phyloP scores from a whole-genome alignment of 495 filamentous ascomycete genomes.

The Penicillium salamii region DNA sequence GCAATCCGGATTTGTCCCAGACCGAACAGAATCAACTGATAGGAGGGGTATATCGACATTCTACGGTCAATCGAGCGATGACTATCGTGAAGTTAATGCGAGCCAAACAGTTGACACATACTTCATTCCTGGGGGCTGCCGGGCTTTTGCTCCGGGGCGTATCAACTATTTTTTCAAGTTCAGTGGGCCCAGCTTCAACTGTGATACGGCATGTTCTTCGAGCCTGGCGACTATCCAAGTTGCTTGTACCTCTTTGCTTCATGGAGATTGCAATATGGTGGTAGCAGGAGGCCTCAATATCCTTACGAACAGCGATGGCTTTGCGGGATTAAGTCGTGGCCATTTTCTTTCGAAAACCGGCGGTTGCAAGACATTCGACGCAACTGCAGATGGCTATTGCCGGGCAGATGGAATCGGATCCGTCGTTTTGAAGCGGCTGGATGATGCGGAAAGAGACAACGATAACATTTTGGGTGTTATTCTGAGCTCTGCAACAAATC shows the following conservation, averaged over 20 bases:
- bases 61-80: constrained; percentile 24
- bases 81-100: constrained; percentile 12
- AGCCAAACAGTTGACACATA: constrained; percentile 25
- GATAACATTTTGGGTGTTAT: constrained; percentile 46
- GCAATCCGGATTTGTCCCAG: constrained; percentile 23
- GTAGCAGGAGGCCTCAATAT: constrained; percentile 68
- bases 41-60: constrained; percentile 28
- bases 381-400: constrained; percentile 69
- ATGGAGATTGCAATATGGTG: constrained; percentile 67
- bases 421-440: constrained; percentile 43
- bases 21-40: constrained; percentile 20
- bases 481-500: constrained; percentile 35
- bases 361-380: constrained; percentile 67
- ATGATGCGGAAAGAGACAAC: constrained; percentile 47
- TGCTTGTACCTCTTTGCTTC: constrained; percentile 65
- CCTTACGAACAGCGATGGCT: constrained; percentile 69
- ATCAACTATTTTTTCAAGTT: constrained; percentile 30
- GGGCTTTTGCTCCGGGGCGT: constrained; percentile 23
- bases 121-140: constrained; percentile 21
- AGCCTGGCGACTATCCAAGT: constrained; percentile 3
- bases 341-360: constrained; percentile 71
- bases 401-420: constrained; percentile 49
- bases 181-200: constrained; percentile 14
- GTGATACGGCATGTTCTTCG: constrained; percentile 24
- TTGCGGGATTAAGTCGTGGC: constrained; percentile 63